Base-by-base conservation (phyloP, 108 stramenopile genomes). In the Nannochloropsis salina region DNA sequence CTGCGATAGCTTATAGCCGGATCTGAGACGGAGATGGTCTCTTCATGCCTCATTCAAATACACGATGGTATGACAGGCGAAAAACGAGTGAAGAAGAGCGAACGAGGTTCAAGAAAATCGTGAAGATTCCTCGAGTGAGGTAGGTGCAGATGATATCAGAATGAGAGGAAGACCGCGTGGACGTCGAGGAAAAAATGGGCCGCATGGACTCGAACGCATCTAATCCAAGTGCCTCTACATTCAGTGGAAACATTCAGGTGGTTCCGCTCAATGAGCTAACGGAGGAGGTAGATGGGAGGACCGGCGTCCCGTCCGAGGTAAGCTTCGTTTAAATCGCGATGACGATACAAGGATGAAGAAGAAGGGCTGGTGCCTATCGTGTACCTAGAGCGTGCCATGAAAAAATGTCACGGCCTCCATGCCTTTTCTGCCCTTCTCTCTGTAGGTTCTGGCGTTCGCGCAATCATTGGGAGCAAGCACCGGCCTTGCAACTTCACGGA, bases 361-460 rank as follows among this genome's bases (percentile, higher is more conserved):
- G 61, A 3, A 15, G 20, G 8, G 20, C n/a, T 6, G 61, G 20
- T 74, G 61, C 61, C 61, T 6, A 74, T 31, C 31, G 31, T 31
- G 31, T 31, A 31, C 31, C 31, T 31, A 31, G 31, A 31, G 31
- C 31, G 1, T 31, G 31, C 31, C 31, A 31, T 31, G 31, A 31
- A 31, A 31, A 31, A 31, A 31, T 31, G 31, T 31, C 31, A 31
- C 31, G 31, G 31, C 31, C 31, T 31, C 31, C 31, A 31, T 31
- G 31, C 31, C 31, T 31, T 31, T 31, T 31, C 31, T 31, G 31
- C 31, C 4, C 61, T 15, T 74, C 61, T n/a, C 2, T 74, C n/a
- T 74, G n/a, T n/a, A 74, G 61, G 61, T 74, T 15, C 61, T 74
- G n/a, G 61, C 61, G 15, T 74, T 74, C n/a, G 61, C 61, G n/a